Percentiles rank a stretch among this genome's conserved stretches.
phyloP scores from a whole-genome alignment of 2,329 filamentous ascomycete genomes.

The Tolypocladium amazonense region DNA sequence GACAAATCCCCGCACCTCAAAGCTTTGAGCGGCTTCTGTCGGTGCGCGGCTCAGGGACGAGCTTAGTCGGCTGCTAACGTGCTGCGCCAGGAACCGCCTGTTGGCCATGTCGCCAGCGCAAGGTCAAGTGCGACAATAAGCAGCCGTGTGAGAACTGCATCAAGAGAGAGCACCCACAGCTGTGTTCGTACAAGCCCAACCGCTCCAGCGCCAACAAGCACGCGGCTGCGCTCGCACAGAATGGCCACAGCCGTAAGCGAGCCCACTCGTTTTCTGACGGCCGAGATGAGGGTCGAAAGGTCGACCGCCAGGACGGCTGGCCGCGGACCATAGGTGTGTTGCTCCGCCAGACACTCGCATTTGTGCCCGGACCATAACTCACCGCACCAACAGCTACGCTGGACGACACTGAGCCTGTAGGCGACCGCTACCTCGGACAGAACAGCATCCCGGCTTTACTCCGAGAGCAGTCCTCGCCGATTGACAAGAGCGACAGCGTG shows the following conservation, averaged over 20 bases:
- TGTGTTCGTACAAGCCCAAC: conserved; percentile 59
- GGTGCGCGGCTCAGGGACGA: background rate
- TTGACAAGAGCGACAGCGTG: conserved; percentile 38
- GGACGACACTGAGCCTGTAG: conserved; percentile 45
- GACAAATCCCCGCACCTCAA: background rate
- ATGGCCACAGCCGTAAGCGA: conserved; percentile 19
- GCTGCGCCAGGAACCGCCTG: conserved; percentile 44
- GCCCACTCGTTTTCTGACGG: conserved; percentile 20
- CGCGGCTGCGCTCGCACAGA: conserved; percentile 14
- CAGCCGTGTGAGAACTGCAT: conserved; percentile 59
- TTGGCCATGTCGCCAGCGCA: conserved; percentile 57
- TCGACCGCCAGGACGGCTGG: conserved; percentile 30
- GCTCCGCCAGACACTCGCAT: background rate
- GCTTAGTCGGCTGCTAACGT: background rate
- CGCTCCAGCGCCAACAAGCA: conserved; percentile 27
- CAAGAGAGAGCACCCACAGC: conserved; percentile 52
- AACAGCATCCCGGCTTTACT: conserved; percentile 59
- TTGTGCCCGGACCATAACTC: conserved; percentile 2
- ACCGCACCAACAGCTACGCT: conserved; percentile 25
- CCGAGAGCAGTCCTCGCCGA: conserved; percentile 46
- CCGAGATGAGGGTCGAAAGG: conserved; percentile 20
- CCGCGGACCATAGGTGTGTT: conserved; percentile 28
- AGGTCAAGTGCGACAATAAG: conserved; percentile 61
- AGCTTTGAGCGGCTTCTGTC: background rate
- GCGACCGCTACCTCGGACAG: conserved; percentile 52